Evolutionary conservation across 2,329 filamentous ascomycete species (phyloP).

Genomic region (Botrytis pseudocinerea): DNA sequence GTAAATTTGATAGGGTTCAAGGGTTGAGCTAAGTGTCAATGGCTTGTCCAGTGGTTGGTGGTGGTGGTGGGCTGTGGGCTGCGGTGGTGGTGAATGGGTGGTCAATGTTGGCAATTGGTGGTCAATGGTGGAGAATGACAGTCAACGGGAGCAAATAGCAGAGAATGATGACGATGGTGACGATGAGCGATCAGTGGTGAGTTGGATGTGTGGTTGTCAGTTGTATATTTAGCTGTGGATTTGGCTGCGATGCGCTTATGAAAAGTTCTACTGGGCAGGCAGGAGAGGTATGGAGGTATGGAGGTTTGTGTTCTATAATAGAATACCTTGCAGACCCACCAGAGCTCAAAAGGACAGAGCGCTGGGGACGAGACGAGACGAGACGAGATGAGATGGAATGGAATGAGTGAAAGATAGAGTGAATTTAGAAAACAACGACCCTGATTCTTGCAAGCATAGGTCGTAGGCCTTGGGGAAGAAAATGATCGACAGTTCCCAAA

Average conservation of each 20-base stretch:
- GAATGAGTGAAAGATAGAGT: not conserved
- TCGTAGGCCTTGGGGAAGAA: not conserved
- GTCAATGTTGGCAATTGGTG: no score
- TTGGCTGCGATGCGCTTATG: not conserved
- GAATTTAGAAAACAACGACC: not conserved
- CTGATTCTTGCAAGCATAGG: not conserved
- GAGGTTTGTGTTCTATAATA: not conserved
- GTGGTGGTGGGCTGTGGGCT: not conserved
- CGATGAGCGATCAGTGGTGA: not conserved
- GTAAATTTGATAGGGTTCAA: not conserved
- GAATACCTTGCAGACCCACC: not conserved
- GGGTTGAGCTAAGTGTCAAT: not conserved
- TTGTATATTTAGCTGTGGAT: not conserved
- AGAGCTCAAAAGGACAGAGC: not conserved
- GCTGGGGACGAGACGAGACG: not conserved
- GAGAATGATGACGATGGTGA: not conserved
- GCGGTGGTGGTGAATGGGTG: not conserved
- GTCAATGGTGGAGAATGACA: not conserved
- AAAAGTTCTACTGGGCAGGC: not conserved
- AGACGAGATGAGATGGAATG: not conserved
- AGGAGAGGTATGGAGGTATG: not conserved
- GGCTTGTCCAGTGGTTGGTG: not conserved
- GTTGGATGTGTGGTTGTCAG: not conserved
- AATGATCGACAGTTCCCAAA: constrained; percentile 8
- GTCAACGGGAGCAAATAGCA: not conserved